Base-by-base conservation (phyloP, 1,284 basidiomycete species). In the Pseudozyma pruni region DNA sequence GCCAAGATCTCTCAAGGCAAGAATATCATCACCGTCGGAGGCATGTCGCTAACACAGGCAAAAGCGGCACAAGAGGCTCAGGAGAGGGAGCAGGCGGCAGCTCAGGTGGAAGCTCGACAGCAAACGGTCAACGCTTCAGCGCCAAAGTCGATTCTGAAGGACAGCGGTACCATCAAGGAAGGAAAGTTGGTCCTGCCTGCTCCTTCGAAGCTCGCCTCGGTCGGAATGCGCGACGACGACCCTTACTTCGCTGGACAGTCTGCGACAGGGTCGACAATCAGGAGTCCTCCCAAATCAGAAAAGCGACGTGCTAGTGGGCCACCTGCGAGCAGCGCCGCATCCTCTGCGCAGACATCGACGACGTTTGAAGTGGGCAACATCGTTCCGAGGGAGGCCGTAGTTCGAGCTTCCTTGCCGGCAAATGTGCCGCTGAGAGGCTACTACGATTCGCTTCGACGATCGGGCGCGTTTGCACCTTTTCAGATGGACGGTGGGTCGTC, bases 291-390 rank as follows among this genome's bases (percentile, higher is more conserved):
- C 25, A 16, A 17, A 23, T 22, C 16, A 14, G n/a, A 39, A 19
- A 8, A 17, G 10, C 13, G 17, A 8, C 25, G 37, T 13, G 17
- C 19, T 4, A 23, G 32, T 16, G 33, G n/a, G 0, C 31, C 39
- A 25, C 7, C 29, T 5, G 39, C 8, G 23, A 20, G 34, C 4
- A 38, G 31, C 9, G 19, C 41, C 39, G 44, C 63, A 1, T 40
- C 38, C 1, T 34, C 56, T 9, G 37, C 17, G 2, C 29, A 27
- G 5, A 67, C 31, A 5, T 22, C 31, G 10, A 68, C 64, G 3
- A 38, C 50, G 4, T 68, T 68, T 19, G 49, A 68, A 27, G 66
- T 69, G 14, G 66, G 66, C 1, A 49, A 40, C 33, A 63, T 69
- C 22, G 55, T 69, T 0, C 43, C 59, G 1, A 40, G 59, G 4